Conservation (phyloP, 2,329 filamentous ascomycete species). For the Aspergillus awamori region DNA sequence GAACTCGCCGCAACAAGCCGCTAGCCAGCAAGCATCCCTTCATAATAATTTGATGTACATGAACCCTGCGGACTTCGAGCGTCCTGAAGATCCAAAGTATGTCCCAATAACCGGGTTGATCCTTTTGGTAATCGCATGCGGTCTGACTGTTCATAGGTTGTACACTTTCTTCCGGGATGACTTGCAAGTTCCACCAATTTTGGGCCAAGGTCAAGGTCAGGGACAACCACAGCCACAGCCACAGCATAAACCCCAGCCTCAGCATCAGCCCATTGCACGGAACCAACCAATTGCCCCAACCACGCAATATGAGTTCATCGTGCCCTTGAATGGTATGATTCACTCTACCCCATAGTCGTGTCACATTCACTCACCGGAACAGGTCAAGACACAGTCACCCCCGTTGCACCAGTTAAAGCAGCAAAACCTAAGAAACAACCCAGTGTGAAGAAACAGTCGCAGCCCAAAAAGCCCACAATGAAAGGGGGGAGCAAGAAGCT, state of each 20-base stretch:
- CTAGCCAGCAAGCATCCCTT: constrained; percentile 27
- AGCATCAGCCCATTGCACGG: constrained; percentile 3
- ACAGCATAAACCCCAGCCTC: background rate
- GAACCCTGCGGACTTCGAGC: constrained; percentile 31
- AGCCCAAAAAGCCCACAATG: constrained; percentile 25
- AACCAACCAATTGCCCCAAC: constrained; percentile 3
- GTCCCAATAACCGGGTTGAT: constrained; percentile 8
- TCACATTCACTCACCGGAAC: constrained; percentile 1
- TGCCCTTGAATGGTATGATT: constrained; percentile 19
- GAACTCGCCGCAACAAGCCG: constrained; percentile 30
- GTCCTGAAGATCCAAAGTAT: constrained; percentile 32
- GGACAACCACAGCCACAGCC: too few species aligned
- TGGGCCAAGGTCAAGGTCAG: constrained; percentile 8
- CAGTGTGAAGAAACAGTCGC: constrained; percentile 25
- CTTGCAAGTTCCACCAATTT: constrained; percentile 28
- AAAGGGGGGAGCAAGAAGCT: constrained; percentile 30
- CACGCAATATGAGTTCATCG: constrained; percentile 6
- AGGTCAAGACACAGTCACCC: constrained; percentile 19
- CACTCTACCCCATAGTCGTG: background rate
- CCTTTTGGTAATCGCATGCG: background rate
- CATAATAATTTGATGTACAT: constrained; percentile 34
- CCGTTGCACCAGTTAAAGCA: constrained; percentile 18
- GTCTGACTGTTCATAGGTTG: constrained; percentile 17
- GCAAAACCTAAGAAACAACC: constrained; percentile 25
- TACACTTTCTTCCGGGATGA: constrained; percentile 35